phyloP scores from a whole-genome alignment of 2,329 filamentous ascomycete genomes.

The Helotiales sp. region DNA sequence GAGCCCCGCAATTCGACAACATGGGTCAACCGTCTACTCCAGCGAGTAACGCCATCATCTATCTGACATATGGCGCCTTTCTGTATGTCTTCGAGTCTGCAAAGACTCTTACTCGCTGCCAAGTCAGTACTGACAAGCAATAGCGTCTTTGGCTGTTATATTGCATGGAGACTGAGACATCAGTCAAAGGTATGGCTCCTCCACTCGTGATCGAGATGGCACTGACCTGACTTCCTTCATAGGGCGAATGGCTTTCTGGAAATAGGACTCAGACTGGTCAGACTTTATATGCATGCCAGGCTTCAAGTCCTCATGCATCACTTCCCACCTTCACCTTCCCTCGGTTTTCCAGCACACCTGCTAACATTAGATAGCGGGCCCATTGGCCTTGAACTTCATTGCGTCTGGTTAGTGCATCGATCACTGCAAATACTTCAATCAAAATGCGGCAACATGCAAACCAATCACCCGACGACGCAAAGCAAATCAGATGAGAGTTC shows the following conservation, averaged over 20 bases:
- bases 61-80: conserved; percentile 75
- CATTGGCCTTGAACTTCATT: conserved; percentile 85
- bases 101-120: neutral
- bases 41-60: conserved; percentile 83
- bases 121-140: conserved; percentile 5
- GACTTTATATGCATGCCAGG: conserved; percentile 29
- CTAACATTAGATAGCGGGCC: conserved; percentile 57
- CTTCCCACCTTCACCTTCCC: neutral
- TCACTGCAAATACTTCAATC: conserved; percentile 40
- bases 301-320: neutral
- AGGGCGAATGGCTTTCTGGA: conserved; percentile 68
- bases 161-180: conserved; percentile 56
- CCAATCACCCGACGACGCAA: conserved; percentile 24
- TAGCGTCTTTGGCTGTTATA: conserved; percentile 62
- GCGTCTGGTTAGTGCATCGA: conserved; percentile 76
- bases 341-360: neutral
- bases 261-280: conserved; percentile 85
- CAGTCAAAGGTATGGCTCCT: conserved; percentile 32
- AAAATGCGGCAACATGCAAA: conserved; percentile 61
- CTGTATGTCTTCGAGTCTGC: conserved; percentile 54
- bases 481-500: conserved; percentile 22
- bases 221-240: neutral
- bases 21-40: conserved; percentile 74
- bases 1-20: conserved; percentile 13
- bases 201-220: neutral